A percentile compares a stretch with the other conserved stretches of the same genome.
These are phyloP conservation scores for Artemisia tridentata DNA, from an alignment of 129 eudicot genomes.

Conservation along the genomic window DNA sequence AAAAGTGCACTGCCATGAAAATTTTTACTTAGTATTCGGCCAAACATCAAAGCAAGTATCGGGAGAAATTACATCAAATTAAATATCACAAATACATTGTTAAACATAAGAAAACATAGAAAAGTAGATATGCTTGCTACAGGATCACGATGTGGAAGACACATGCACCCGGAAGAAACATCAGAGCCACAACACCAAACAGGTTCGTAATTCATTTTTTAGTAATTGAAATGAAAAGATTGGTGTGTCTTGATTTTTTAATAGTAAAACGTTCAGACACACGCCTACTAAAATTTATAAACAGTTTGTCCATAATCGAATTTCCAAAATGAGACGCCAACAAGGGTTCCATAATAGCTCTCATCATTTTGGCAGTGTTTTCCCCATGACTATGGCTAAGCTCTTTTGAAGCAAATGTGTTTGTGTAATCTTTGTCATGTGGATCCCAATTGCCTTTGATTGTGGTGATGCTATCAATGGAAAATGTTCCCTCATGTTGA, in stretches of 20 bases:
- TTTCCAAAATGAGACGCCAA: slow-evolving; percentile 35
- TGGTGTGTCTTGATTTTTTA: slow-evolving; percentile 12
- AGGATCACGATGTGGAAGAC: too few relatives aligned
- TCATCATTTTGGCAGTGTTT: slow-evolving; percentile 14
- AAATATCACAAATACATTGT: too few relatives aligned
- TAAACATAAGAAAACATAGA: too few relatives aligned
- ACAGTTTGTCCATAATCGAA: slow-evolving; percentile 25
- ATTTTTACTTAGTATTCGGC: too few relatives aligned
- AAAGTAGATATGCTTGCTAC: too few relatives aligned
- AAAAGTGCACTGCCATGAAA: too few relatives aligned
- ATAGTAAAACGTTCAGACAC: neutral
- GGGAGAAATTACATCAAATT: too few relatives aligned
- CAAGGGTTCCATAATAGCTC: slow-evolving; percentile 35
- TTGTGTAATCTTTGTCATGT: slow-evolving; percentile 18
- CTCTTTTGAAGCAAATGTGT: neutral
- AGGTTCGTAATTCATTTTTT: slow-evolving; percentile 18
- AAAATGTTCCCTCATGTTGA: slow-evolving; percentile 28
- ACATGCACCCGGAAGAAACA: too few relatives aligned
- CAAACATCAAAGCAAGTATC: too few relatives aligned
- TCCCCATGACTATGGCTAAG: neutral
- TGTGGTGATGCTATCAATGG: slow-evolving; percentile 12
- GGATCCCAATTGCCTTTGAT: slow-evolving; percentile 15
- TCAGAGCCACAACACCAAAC: neutral
- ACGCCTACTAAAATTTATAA: slow-evolving; percentile 12
- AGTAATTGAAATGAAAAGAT: slow-evolving; percentile 23